These are phyloP conservation scores for Cordyceps javanica DNA, from an alignment of 2,329 filamentous ascomycete species.

Conservation along the genomic window DNA sequence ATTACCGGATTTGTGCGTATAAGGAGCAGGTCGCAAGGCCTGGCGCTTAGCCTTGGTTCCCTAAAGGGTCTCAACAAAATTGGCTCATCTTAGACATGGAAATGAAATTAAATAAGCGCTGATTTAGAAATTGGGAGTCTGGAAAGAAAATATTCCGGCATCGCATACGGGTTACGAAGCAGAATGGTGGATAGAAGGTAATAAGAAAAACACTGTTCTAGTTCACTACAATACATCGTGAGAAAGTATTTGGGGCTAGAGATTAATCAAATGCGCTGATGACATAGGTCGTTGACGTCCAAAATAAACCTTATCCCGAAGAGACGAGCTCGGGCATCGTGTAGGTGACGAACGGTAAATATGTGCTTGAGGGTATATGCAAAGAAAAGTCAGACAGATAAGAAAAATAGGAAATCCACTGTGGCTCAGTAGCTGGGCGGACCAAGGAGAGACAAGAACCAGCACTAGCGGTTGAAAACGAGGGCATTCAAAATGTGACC, in stretches of 20 bases:
- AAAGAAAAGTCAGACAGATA: background rate
- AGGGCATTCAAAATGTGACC: slow-evolving; percentile 74
- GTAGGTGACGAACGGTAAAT: background rate
- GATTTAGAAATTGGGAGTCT: slow-evolving; percentile 9
- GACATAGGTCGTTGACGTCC: background rate
- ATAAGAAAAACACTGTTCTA: background rate
- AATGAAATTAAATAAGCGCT: slow-evolving; percentile 9
- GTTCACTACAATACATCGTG: background rate
- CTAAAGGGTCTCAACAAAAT: slow-evolving; percentile 91
- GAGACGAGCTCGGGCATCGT: background rate
- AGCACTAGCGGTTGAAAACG: slow-evolving; percentile 46
- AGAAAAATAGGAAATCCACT: slow-evolving; percentile 9
- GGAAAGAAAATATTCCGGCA: background rate
- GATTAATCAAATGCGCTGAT: background rate
- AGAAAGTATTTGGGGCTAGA: background rate
- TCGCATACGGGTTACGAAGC: background rate
- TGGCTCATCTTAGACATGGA: slow-evolving; percentile 30
- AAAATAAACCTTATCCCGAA: background rate
- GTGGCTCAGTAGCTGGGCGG: background rate
- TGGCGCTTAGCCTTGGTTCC: slow-evolving; percentile 88
- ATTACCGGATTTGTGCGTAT: slow-evolving; percentile 98
- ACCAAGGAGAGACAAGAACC: background rate
- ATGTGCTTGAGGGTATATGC: slow-evolving; percentile 8
- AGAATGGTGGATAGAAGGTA: background rate
- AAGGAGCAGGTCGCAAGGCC: slow-evolving; percentile 90